Percentiles rank a stretch among this genome's conserved stretches.
phyloP scores from a whole-genome alignment of 169 alveolate genomes.

The Eimeria brunetti region DNA sequence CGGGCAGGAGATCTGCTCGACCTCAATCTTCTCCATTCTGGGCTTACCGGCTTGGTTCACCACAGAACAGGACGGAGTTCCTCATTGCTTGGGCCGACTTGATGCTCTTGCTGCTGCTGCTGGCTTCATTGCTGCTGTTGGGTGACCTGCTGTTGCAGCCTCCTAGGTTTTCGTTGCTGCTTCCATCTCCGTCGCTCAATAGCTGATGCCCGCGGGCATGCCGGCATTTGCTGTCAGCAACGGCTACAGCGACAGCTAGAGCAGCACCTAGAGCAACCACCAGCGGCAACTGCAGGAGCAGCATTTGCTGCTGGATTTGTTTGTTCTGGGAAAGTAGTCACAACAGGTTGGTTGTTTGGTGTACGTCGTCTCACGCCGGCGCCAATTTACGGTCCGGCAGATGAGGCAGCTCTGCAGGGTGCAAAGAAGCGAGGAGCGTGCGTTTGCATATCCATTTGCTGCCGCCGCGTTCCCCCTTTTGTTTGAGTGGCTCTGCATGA shows the following conservation, averaged over 20 bases:
- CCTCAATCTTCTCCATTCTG: conserved; percentile 21
- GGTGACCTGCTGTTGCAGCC: conserved; percentile 76
- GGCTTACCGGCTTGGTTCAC: conserved; percentile 41
- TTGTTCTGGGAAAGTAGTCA: not conserved
- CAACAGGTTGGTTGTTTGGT: conserved; percentile 23
- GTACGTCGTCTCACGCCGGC: not conserved
- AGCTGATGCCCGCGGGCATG: conserved; percentile 2
- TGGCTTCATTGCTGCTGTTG: conserved; percentile 71
- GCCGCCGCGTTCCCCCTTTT: not conserved
- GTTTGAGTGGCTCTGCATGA: not conserved
- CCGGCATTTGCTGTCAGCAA: not conserved
- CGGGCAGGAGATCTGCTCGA: conserved; percentile 63
- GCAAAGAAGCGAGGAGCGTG: not conserved
- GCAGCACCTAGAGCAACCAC: conserved; percentile 19
- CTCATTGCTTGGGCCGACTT: conserved; percentile 71
- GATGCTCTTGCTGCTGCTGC: conserved; percentile 56
- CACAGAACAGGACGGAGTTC: conserved; percentile 66
- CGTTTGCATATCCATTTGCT: not conserved
- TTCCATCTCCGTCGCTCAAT: conserved; percentile 46
- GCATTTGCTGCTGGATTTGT: not conserved
- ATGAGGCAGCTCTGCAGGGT: not conserved
- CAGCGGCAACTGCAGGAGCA: not conserved
- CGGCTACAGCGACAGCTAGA: not conserved
- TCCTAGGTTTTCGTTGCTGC: conserved; percentile 44
- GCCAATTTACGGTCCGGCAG: not conserved